These are phyloP conservation scores for Kwoniella europaea DNA, from an alignment of 768 basidiomycete species.

Conservation along the genomic window DNA sequence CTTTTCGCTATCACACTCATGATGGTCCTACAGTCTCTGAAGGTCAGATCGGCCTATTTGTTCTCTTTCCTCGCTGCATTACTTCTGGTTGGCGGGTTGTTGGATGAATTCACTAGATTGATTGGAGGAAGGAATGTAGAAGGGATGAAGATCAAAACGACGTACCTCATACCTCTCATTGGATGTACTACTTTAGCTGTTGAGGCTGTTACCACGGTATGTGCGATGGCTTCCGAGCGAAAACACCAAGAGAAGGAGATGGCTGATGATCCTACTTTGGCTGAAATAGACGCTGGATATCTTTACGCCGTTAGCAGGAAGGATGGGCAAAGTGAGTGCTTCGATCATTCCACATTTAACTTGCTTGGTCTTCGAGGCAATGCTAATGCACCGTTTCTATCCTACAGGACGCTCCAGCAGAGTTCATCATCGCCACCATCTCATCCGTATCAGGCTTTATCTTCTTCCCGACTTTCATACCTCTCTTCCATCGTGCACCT, in stretches of 20 bases:
- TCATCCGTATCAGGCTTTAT: conserved; percentile 67
- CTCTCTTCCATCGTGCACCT: conserved; percentile 77
- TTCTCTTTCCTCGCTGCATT: conserved; percentile 68
- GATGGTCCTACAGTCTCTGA: conserved; percentile 66
- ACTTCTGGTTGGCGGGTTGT: conserved; percentile 65
- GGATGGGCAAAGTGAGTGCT: conserved; percentile 66
- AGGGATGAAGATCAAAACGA: conserved; percentile 20
- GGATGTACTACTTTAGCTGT: conserved; percentile 59
- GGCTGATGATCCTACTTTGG: not conserved
- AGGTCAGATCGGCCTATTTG: conserved; percentile 76
- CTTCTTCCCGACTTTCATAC: conserved; percentile 66
- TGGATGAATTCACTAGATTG: conserved; percentile 60
- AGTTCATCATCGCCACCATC: conserved; percentile 83
- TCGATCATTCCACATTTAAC: not conserved
- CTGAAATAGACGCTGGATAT: conserved; percentile 69
- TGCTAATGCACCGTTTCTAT: not conserved
- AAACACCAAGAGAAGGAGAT: not conserved
- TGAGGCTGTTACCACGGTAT: conserved; percentile 59
- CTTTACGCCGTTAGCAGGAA: conserved; percentile 88
- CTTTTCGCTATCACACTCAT: conserved; percentile 68
- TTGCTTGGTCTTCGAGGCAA: not conserved
- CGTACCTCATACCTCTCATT: conserved; percentile 30
- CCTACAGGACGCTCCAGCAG: conserved; percentile 73
- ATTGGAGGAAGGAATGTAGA: conserved; percentile 34
- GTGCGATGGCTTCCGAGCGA: conserved; percentile 15